These are phyloP conservation scores for Sungouiella thailandica DNA, from an alignment of 805 yeast genomes.

Conservation along the genomic window DNA sequence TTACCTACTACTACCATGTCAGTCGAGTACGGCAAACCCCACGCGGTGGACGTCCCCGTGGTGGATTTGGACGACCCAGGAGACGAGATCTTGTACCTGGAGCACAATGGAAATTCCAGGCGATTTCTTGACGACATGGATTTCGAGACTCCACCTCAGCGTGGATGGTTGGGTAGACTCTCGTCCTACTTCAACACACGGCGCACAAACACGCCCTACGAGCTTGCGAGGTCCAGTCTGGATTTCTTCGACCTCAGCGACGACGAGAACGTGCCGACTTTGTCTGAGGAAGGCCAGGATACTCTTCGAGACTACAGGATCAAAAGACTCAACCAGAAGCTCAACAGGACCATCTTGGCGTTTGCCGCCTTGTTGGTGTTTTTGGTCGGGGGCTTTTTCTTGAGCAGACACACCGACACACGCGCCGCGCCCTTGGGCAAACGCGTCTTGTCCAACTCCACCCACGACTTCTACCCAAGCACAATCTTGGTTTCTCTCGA, in stretches of 20 bases:
- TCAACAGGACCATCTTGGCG: constrained; percentile 13
- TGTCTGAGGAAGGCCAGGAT: constrained; percentile 1
- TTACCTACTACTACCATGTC: too few species aligned
- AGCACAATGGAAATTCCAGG: constrained; percentile 7
- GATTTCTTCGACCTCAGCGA: constrained; percentile 4
- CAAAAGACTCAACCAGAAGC: constrained; percentile 19
- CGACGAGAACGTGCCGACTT: constrained; percentile 2
- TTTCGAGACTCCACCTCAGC: constrained; percentile 3
- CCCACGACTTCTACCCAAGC: constrained; percentile 68
- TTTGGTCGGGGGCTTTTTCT: constrained; percentile 7
- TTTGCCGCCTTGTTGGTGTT: constrained; percentile 9
- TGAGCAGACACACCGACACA: neutral
- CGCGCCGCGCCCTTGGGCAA: neutral
- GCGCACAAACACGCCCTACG: neutral
- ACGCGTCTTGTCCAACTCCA: constrained; percentile 49
- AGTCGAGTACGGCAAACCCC: constrained; percentile 19
- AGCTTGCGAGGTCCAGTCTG: neutral
- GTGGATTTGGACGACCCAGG: constrained; percentile 47
- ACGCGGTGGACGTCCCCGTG: constrained; percentile 49
- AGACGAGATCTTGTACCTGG: constrained; percentile 27
- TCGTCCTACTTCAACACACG: constrained; percentile 1
- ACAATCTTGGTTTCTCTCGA: constrained; percentile 78
- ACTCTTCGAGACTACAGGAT: constrained; percentile 23
- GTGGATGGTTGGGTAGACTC: constrained; percentile 1
- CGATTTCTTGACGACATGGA: constrained; percentile 20